Base-by-base conservation (phyloP, 1,284 basidiomycete genomes). In the Sporisorium graminicola region DNA sequence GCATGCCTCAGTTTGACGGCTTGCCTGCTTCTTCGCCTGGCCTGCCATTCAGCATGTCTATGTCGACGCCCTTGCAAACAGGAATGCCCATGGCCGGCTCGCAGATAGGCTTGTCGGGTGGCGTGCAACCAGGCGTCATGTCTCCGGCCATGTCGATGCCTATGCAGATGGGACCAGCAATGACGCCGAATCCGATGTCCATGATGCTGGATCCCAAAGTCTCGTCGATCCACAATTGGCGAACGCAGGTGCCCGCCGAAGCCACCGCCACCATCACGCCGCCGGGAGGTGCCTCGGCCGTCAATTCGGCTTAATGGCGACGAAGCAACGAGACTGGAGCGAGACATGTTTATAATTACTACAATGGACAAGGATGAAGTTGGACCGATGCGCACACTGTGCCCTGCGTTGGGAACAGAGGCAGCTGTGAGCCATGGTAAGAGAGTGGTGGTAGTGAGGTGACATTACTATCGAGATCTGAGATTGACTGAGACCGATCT, bases 161-260 rank as follows among this genome's bases (percentile, higher is more conserved):
- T 5, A 72, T 68, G 66, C 66, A 58, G 49, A 54, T 63, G 26
- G 60, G 50, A 31, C 27, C 57, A 27, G 50, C 69, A 3, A 57
- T 64, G 59, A 50, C 71, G 44, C 53, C 62, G 6, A 65, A 61
- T 20, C 37, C 70, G 1, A 66, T 73, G 70, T n/a, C 64, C 18
- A 69, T 77, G 63, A 54, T 78, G 59, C 31, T 78, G 42, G 73
- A 78, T 52, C 77, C 77, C 26, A 78, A 78, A 44, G 65, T 64
- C 2, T 66, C 66, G 16, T 69, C 70, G 40, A 78, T 78, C 61
- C 68, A 76, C 64, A 78, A 70, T 20, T 78, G 77, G 77, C 58
- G 77, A 31, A 66, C 74, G 0, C 74, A 77, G 60, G 74, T 77
- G 63, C 74, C 74, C 9, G 29, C 70, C 8, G 74, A 77, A 54